Conservation (phyloP, 1,284 basidiomycete species). For the Apiotrichum gracile region DNA sequence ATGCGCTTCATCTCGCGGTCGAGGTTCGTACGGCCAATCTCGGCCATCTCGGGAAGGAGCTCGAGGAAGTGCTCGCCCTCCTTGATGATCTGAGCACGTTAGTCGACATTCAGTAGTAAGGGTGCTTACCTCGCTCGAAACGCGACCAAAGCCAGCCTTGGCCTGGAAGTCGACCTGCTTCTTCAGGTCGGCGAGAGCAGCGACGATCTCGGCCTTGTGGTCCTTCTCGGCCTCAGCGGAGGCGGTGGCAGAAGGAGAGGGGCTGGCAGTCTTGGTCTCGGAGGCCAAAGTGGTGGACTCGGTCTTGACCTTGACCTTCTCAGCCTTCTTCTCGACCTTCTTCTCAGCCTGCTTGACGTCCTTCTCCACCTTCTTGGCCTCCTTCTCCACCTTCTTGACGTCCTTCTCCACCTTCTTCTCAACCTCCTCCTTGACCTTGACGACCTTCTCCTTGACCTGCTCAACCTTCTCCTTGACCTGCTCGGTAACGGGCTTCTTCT, state of each 20-base stretch:
- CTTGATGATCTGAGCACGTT: conserved; percentile 7
- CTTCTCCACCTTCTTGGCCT: not conserved
- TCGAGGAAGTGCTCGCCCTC: conserved; percentile 12
- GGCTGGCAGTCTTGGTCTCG: not conserved
- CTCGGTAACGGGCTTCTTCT: conserved; percentile 1
- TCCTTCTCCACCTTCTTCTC: not conserved
- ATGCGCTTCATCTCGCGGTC: conserved; percentile 37
- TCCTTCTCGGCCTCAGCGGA: not conserved
- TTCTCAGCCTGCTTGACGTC: not conserved
- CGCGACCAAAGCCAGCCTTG: conserved; percentile 22
- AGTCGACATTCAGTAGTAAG: not conserved
- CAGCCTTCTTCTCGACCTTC: not conserved
- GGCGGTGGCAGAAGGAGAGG: not conserved
- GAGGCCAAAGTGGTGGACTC: not conserved
- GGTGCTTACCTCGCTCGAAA: conserved; percentile 28
- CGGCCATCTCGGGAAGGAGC: conserved; percentile 21
- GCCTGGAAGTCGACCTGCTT: conserved; percentile 29
- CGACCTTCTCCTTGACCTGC: conserved; percentile 4
- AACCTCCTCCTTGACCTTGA: conserved; percentile 1
- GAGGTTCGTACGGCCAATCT: conserved; percentile 22
- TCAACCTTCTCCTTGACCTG: conserved; percentile 8
- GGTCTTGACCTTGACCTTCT: not conserved
- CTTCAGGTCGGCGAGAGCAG: conserved; percentile 18
- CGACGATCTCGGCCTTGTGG: not conserved
- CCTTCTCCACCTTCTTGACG: not conserved